Evolutionary conservation across 1,139 yeast species (phyloP).

Genomic region (Candida sojae): DNA sequence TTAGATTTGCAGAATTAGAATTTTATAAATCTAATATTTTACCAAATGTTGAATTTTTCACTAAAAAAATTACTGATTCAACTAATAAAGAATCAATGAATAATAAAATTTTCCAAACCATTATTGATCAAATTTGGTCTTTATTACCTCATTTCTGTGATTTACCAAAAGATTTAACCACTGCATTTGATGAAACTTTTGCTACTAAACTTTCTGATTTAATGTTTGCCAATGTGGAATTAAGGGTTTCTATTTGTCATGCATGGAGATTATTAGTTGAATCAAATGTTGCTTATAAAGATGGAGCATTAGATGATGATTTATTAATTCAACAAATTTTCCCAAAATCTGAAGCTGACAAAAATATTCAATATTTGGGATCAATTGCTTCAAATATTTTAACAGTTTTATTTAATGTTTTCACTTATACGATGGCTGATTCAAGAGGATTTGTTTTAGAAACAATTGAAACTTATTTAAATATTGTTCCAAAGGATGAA

Average conservation of each 20-base stretch:
- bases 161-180: conserved; percentile 71
- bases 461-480: conserved; percentile 78
- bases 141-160: conserved; percentile 87
- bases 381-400: conserved; percentile 71
- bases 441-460: conserved; percentile 83
- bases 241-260: conserved; percentile 80
- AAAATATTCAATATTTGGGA: conserved; percentile 63
- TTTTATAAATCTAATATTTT: conserved; percentile 64
- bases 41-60: conserved; percentile 68
- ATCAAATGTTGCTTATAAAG: conserved; percentile 64
- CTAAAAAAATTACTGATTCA: conserved; percentile 43
- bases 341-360: conserved; percentile 55
- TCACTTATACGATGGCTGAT: conserved; percentile 82
- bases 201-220: conserved; percentile 76
- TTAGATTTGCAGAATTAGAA: conserved; percentile 66
- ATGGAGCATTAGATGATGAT: conserved; percentile 61
- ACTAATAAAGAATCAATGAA: conserved; percentile 59
- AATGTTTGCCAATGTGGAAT: conserved; percentile 71
- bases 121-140: conserved; percentile 91
- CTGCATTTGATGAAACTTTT: conserved; percentile 69
- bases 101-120: conserved; percentile 74
- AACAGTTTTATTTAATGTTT: conserved; percentile 88
- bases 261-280: conserved; percentile 78
- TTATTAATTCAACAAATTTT: conserved; percentile 61
- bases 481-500: conserved; percentile 68